Evolutionary conservation across 192 early-diverging fungal genomes (phyloP), one percentile per base, ranked within the genome.

Genomic region (Entomortierella chlamydospora): DNA sequence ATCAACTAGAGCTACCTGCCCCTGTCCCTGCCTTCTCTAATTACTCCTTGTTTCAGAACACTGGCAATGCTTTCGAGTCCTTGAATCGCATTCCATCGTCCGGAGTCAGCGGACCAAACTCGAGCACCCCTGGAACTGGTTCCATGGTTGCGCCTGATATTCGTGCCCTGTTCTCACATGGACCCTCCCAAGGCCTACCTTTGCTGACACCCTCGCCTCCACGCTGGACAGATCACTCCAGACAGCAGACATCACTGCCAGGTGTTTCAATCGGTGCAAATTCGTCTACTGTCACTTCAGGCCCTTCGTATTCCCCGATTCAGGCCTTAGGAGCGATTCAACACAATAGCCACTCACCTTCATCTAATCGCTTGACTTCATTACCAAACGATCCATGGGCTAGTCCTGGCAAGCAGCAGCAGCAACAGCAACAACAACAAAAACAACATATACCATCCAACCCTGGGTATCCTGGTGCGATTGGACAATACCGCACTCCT

Each of bases 401-500:
- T 17, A 70, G 51, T 30, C 68, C 68, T 22, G 51, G 43, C 13
- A 61, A 77, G 26, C 73, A 76, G 11, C 52, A 59, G 51, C 71
- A 73, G 47, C 63, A 51, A 9, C 63, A 66, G 47, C 39, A 41
- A 13, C 39, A 47, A 47, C 15, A 5, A 20, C 45, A 47, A 20
- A 4, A 47, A 47, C 72, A 61, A 13, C 70, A 72, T 7, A 41
- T 60, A 18, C 43, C 67, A 0, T 51, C 68, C 3, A 65, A 42
- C 4, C 34, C 62, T 18, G 76, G 76, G 2, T 70, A 61, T 23
- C 51, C 67, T 8, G 52, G 68, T 10, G 26, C 63, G 1, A 59
- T 79, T 47, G 68, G 68, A 4, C 76, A 64, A 23, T 79, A 70
- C 58, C 68, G 76, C 20, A 79, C 76, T 10, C 76, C 76, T 4